Evolutionary conservation across 345 rosid genomes (phyloP), one percentile per base, ranked within the genome.

Genomic region (Lepidium aucheri): DNA sequence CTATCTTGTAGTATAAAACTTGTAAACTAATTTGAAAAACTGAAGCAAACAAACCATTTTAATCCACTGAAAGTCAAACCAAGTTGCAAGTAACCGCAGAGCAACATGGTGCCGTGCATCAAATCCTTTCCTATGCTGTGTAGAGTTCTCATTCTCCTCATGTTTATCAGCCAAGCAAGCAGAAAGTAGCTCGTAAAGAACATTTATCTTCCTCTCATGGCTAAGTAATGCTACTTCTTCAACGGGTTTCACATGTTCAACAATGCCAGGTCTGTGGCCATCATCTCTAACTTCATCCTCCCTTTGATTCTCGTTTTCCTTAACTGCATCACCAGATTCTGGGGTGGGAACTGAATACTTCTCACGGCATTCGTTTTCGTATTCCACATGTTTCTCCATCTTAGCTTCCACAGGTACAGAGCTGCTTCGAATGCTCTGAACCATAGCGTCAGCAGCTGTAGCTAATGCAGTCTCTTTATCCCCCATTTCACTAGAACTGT

Each of bases 81-180:
- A 94, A 59, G 88, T 80, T 33, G 97, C 83, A 67, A 94, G 80
- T 78, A 88, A 78, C 53, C 97, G 81, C 63, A 88, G 60, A 64
- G 97, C 90, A 74, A 82, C 92, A 55, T 95, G 95, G 77, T 94
- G 97, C 8, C 97, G 84, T 41, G 97, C 89, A 79, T 94, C 97
- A 83, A 88, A 94, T 46, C 97, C 95, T 45, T 84, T 88, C 77
- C 95, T 94, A 63, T 42, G 69, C 30, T 75, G 74, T 28, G 81
- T 68, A 70, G 70, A 60, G 59, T 75, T 79, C 50, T 82, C 83
- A 17, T 73, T 66, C 35, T 81, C 81, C 49, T 82, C 88, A 49
- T 65, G 74, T 49, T 69, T 76, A 77, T 94, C 89, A 3, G 97
- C 87, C 66, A 94, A 80, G 81, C 95, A 94, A 72, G 92, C 97